Evolutionary conservation across 129 eudicot species (phyloP).

Genomic region (Lonicera japonica): DNA sequence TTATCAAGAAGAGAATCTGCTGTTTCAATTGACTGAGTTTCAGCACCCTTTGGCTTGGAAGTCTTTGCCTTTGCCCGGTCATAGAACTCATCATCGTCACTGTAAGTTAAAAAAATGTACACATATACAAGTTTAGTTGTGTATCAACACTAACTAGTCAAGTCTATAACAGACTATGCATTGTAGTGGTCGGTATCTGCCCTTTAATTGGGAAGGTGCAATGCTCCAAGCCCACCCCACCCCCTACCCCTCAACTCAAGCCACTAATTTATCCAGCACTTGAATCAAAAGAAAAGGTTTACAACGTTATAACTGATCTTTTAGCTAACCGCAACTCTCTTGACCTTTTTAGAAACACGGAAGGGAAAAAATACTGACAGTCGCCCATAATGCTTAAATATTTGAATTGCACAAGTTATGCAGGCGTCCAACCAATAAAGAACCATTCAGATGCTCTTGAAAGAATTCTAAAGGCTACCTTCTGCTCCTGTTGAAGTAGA

Average conservation of each 20-base stretch:
- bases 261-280: too few species aligned
- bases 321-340: background rate
- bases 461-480: too few species aligned
- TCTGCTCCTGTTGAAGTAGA: too few species aligned
- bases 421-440: background rate
- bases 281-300: too few species aligned
- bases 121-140: background rate
- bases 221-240: too few species aligned
- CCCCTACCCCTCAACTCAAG: too few species aligned
- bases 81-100: slow-evolving; percentile 97
- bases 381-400: background rate
- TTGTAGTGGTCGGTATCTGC: too few species aligned
- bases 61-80: slow-evolving; percentile 79
- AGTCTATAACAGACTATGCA: too few species aligned
- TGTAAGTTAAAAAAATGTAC: slow-evolving; percentile 9
- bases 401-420: background rate
- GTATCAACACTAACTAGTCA: background rate
- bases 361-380: background rate
- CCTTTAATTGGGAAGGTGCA: too few species aligned
- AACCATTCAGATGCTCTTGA: background rate
- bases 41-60: slow-evolving; percentile 45
- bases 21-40: slow-evolving; percentile 70
- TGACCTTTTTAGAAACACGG: background rate
- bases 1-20: slow-evolving; percentile 94
- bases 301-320: background rate